Percentiles rank a stretch among this genome's conserved stretches.
Conservation (phyloP, 2,329 filamentous ascomycete species). For the Colletotrichum gigasporum region DNA sequence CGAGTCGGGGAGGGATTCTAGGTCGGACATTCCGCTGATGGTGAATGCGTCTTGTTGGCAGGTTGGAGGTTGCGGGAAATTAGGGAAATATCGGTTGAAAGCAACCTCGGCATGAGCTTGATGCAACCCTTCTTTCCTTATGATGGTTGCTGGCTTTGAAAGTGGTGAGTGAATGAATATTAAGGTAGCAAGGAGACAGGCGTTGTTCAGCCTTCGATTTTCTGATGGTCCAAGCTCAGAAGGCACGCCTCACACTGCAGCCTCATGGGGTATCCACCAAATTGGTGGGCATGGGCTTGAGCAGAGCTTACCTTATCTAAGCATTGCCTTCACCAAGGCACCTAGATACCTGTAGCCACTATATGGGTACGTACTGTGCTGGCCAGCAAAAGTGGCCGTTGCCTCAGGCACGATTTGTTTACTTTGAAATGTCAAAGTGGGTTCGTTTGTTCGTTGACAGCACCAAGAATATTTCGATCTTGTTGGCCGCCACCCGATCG, state of each 20-base stretch:
- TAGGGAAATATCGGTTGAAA: too few relatives aligned
- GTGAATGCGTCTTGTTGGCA: neutral
- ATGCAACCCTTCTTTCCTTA: too few relatives aligned
- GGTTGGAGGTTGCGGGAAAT: neutral
- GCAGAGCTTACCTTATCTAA: too few relatives aligned
- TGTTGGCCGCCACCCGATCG: conserved; percentile 4
- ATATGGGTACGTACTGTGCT: neutral
- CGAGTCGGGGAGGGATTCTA: conserved; percentile 51
- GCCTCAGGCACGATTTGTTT: conserved; percentile 34
- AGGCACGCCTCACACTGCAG: conserved; percentile 1
- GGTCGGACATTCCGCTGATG: conserved; percentile 54
- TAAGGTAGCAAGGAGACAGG: too few relatives aligned
- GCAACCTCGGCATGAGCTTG: too few relatives aligned
- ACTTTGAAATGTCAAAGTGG: conserved; percentile 15
- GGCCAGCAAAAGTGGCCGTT: neutral
- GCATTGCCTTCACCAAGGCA: too few relatives aligned
- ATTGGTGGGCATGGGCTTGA: neutral
- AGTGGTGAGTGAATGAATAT: too few relatives aligned
- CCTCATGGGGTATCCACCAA: neutral
- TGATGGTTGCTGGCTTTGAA: too few relatives aligned
- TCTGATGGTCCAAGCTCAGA: conserved; percentile 28
- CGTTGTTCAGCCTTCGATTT: conserved; percentile 17
- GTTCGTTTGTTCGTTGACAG: neutral
- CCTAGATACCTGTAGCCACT: neutral
- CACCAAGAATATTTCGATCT: conserved; percentile 4